Percentiles rank a stretch among this genome's conserved stretches.
Evolutionary conservation across 257 asterid genomes (phyloP).

Genomic region (Rubia yunnanensis): DNA sequence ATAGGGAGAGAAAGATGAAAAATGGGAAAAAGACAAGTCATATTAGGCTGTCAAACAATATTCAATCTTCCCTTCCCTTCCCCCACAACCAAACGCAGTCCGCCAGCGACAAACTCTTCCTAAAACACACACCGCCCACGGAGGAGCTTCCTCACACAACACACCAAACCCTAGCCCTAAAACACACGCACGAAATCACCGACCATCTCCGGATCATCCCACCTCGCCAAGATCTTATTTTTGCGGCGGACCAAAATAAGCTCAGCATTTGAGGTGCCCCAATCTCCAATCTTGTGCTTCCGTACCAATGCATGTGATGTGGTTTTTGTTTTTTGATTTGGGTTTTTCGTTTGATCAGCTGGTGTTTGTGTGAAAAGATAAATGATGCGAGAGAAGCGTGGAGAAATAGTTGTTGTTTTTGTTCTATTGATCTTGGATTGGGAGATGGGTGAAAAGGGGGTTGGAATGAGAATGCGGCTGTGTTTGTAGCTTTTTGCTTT

Average conservation of each 20-base stretch:
- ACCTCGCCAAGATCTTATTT: constrained; percentile 38
- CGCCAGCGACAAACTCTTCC: constrained; percentile 18
- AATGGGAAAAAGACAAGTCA: constrained; percentile 4
- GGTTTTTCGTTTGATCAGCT: constrained; percentile 13
- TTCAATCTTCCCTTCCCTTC: constrained; percentile 10
- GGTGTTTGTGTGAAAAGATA: not conserved
- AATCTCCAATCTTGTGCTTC: not conserved
- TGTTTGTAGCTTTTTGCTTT: not conserved
- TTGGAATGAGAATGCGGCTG: not conserved
- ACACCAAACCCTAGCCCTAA: constrained; percentile 12
- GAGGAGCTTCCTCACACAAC: constrained; percentile 5
- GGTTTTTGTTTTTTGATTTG: constrained; percentile 1
- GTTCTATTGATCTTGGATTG: not conserved
- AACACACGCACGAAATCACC: not conserved
- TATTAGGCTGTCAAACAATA: constrained; percentile 11
- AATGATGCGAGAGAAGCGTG: not conserved
- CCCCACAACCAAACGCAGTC: constrained; percentile 5
- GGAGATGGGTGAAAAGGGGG: constrained; percentile 3
- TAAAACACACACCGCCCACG: constrained; percentile 6
- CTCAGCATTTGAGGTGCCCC: constrained; percentile 21
- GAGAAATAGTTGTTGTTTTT: not conserved
- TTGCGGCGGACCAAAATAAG: constrained; percentile 16
- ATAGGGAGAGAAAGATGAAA: not conserved
- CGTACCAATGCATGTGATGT: constrained; percentile 4
- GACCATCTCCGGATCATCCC: constrained; percentile 29